These are phyloP conservation scores for Scedosporium boydii DNA, from an alignment of 2,329 filamentous ascomycete genomes.

Conservation along the genomic window DNA sequence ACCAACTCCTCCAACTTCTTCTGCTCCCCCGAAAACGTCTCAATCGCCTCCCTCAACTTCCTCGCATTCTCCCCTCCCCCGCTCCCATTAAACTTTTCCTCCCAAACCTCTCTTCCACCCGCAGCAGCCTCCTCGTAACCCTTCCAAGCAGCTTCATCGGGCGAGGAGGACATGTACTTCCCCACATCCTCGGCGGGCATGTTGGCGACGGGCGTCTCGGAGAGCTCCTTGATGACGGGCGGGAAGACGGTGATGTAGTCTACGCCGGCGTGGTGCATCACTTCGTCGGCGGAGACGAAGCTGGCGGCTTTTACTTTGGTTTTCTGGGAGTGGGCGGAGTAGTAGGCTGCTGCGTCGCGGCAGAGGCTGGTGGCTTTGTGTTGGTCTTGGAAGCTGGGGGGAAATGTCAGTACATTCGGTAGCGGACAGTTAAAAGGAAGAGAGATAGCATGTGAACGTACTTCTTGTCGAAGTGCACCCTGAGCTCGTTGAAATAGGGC, in stretches of 20 bases:
- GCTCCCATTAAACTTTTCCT: constrained; percentile 39
- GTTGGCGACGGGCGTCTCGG: constrained; percentile 21
- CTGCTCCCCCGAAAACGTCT: constrained; percentile 49
- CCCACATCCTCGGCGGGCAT: constrained; percentile 20
- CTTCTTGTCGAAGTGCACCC: constrained; percentile 47
- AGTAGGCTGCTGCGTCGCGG: constrained; percentile 42
- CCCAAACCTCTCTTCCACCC: constrained; percentile 35
- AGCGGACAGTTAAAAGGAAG: not conserved
- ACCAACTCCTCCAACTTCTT: constrained; percentile 35
- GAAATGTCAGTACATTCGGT: not conserved
- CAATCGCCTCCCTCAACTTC: constrained; percentile 45
- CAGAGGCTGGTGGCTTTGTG: constrained; percentile 41
- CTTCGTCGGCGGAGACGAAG: constrained; percentile 46
- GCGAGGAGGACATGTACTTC: constrained; percentile 17
- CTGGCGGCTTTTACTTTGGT: constrained; percentile 48
- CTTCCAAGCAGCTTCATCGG: constrained; percentile 12
- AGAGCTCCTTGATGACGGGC: constrained; percentile 36
- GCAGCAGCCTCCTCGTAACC: constrained; percentile 16
- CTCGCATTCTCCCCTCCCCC: constrained; percentile 35
- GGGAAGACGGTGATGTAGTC: constrained; percentile 52
- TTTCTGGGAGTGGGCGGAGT: constrained; percentile 25
- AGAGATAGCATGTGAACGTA: constrained; percentile 16
- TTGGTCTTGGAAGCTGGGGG: constrained; percentile 33
- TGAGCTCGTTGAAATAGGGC: constrained; percentile 57
- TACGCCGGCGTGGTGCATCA: constrained; percentile 47